These are phyloP conservation scores for Xenoacremonium recifei DNA, from an alignment of 2,329 filamentous ascomycete genomes.

Conservation along the genomic window DNA sequence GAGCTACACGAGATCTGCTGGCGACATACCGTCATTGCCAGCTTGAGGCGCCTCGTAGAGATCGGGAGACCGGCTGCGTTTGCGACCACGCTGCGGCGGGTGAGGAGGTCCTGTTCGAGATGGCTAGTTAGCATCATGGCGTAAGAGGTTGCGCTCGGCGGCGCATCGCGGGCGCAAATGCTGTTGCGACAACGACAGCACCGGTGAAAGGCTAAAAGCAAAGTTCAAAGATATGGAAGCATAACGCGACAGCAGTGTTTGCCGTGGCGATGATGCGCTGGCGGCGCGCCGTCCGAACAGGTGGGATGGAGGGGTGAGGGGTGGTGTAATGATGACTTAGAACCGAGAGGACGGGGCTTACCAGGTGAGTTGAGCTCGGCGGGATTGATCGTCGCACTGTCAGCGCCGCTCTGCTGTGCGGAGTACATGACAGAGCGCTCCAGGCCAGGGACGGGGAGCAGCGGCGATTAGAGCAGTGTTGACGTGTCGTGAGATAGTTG, in stretches of 20 bases:
- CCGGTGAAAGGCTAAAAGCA: neutral
- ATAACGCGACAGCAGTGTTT: neutral
- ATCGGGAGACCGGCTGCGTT: constrained; percentile 77
- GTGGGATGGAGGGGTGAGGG: constrained; percentile 13
- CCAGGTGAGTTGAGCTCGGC: constrained; percentile 78
- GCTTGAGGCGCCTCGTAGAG: constrained; percentile 50
- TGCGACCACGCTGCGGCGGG: constrained; percentile 65
- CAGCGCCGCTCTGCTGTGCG: constrained; percentile 65
- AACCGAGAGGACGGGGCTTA: constrained; percentile 44
- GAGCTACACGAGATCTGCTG: constrained; percentile 31
- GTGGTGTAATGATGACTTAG: constrained; percentile 13
- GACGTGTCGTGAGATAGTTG: constrained; percentile 64
- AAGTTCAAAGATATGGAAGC: neutral
- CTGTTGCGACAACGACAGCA: neutral
- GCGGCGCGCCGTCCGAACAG: neutral
- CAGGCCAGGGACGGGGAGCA: constrained; percentile 21
- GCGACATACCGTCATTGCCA: constrained; percentile 73
- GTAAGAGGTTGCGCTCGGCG: constrained; percentile 1
- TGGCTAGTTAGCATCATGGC: constrained; percentile 25
- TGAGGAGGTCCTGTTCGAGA: constrained; percentile 45
- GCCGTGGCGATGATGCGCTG: neutral
- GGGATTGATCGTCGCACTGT: constrained; percentile 88
- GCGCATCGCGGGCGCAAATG: constrained; percentile 3
- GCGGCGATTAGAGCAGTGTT: constrained; percentile 31
- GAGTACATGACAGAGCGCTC: constrained; percentile 36